Evolutionary conservation across 306 rosid genomes (phyloP), one percentile per base, ranked within the genome.

Genomic region (Canavalia ensiformis): DNA sequence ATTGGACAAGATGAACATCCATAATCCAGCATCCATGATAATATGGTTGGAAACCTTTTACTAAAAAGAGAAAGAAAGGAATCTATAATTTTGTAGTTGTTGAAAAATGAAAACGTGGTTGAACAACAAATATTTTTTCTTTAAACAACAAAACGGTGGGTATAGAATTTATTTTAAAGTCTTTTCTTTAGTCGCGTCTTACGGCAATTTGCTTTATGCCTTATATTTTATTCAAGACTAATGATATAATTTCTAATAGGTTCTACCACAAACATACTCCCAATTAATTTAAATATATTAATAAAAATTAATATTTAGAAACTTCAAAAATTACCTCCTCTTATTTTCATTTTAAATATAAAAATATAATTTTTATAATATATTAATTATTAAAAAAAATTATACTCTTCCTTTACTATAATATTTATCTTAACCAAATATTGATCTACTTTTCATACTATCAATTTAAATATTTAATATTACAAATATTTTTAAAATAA

Each of bases 1-100:
- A 67, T 67, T 44, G 67, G 31, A 52, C 46, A 66, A 77, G 7
- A 13, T 47, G 60, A 46, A 46, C 49, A 7, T 60, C n/a, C 80
- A 47, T 4, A 49, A 18, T 34, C 44, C 47, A 45, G 31, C 29
- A n/a, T 59, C 70, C 46, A 60, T 58, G 37, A 4, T 46, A n/a
- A 18, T 18, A 18, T 18, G 25, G 25, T 18, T 0, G 25, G 25
- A 18, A 18, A 18, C 25, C 25, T 18, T 18, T 18, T 18, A 18
- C 25, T 18, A 18, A 18, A 18, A 18, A 18, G 30, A 6, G 5
- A 54, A 7, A 13, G 3, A 12, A 47, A 2, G 31, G 31, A 50
- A 50, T 31, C 31, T 35, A 3, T 6, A 10, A 58, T 29, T 65
- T 65, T 6, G 52, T 18, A 41, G 50, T 31, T 8, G 68, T 12